Percentiles rank a stretch among this genome's conserved stretches.
Conservation (phyloP, 2,329 filamentous ascomycete genomes). For the Incumbomyces lentus region DNA sequence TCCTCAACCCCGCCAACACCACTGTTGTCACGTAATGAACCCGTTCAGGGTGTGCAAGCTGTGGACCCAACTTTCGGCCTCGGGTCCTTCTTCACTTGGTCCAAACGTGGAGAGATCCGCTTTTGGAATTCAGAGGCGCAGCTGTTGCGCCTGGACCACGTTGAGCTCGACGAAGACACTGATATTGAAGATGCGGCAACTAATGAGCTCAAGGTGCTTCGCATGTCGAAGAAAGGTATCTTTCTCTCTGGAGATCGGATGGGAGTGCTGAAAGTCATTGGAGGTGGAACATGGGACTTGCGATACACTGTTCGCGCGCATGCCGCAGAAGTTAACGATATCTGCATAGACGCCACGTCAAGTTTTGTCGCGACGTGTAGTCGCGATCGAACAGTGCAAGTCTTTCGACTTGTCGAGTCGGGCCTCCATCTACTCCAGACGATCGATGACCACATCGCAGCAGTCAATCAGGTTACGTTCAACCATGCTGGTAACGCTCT, state of each 20-base stretch:
- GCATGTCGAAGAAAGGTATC: conserved; percentile 51
- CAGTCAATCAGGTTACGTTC: conserved; percentile 69
- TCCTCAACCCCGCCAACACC: background rate
- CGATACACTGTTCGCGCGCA: conserved; percentile 74
- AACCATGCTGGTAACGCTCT: conserved; percentile 59
- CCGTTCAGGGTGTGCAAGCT: conserved; percentile 60
- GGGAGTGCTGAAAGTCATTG: conserved; percentile 56
- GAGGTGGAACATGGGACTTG: conserved; percentile 42
- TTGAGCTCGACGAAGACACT: conserved; percentile 57
- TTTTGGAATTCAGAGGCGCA: conserved; percentile 72
- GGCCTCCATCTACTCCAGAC: conserved; percentile 76
- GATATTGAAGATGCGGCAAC: conserved; percentile 35
- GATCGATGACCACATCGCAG: conserved; percentile 79
- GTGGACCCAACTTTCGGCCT: conserved; percentile 51
- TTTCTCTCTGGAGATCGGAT: conserved; percentile 78
- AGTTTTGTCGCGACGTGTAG: conserved; percentile 72
- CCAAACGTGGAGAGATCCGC: conserved; percentile 64
- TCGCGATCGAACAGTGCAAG: conserved; percentile 80
- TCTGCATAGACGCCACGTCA: conserved; percentile 55
- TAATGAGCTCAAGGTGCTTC: conserved; percentile 51
- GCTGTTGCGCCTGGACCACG: conserved; percentile 52
- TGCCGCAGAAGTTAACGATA: conserved; percentile 70
- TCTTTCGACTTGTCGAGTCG: conserved; percentile 58
- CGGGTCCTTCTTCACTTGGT: conserved; percentile 81
- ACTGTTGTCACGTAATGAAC: conserved; percentile 47